Evolutionary conservation across 768 basidiomycete genomes (phyloP).

Genomic region (Tricholoma matsutake): DNA sequence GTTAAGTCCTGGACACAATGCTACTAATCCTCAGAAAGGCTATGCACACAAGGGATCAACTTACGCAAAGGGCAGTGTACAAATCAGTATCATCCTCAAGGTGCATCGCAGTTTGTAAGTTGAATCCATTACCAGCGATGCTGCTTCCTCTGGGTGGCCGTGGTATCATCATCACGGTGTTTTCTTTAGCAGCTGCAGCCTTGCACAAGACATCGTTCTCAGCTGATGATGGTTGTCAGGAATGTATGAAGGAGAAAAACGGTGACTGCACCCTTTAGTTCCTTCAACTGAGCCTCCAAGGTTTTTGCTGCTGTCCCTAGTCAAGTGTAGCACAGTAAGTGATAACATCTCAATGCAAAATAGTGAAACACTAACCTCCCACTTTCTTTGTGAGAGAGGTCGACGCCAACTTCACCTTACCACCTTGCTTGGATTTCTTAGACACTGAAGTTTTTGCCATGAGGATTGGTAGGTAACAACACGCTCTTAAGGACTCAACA

Average conservation of each 20-base stretch:
- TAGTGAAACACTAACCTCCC: background rate
- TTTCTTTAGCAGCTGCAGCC: background rate
- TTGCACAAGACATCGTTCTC: background rate
- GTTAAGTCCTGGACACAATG: background rate
- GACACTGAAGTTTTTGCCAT: background rate
- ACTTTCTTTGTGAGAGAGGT: background rate
- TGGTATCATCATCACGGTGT: background rate
- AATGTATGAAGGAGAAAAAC: background rate
- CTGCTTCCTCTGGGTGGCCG: background rate
- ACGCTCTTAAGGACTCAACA: background rate
- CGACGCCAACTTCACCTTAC: background rate
- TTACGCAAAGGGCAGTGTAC: background rate
- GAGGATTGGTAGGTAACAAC: background rate
- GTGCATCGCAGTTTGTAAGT: background rate
- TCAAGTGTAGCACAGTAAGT: background rate
- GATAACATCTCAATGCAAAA: background rate
- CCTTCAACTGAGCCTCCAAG: background rate
- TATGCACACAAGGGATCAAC: background rate
- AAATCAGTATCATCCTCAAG: background rate
- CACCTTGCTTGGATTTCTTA: background rate
- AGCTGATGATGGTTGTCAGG: background rate
- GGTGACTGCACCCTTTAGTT: conserved; percentile 1
- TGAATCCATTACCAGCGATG: background rate
- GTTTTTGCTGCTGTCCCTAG: background rate
- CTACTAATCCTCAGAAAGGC: conserved; percentile 2